Percentiles rank a stretch among this genome's conserved stretches.
phyloP scores from a whole-genome alignment of 2,329 filamentous ascomycete genomes.

The Arthroderma sp. region DNA sequence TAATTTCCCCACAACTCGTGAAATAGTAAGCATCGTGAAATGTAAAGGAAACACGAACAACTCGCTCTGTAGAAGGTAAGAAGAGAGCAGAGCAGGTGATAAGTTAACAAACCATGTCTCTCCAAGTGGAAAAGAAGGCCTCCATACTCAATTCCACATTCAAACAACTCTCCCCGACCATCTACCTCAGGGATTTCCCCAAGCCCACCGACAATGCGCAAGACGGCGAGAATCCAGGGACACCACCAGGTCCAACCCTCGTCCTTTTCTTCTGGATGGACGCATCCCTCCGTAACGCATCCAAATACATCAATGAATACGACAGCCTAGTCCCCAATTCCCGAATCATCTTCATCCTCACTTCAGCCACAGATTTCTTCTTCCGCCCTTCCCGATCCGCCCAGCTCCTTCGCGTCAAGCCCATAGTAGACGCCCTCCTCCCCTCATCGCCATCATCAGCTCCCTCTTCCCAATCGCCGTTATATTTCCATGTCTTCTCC shows the following conservation, averaged over 20 bases:
- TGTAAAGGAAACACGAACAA: neutral
- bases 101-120: neutral
- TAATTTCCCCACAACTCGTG: neutral
- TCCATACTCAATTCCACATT: conserved; percentile 15
- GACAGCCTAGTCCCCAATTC: conserved; percentile 29
- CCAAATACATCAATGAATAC: conserved; percentile 38
- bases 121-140: neutral
- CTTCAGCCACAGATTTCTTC: conserved; percentile 23
- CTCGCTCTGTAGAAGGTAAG: too few species aligned
- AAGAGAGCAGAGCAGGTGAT: neutral
- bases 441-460: conserved; percentile 10
- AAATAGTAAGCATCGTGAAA: neutral
- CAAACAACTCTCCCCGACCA: conserved; percentile 23
- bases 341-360: conserved; percentile 31
- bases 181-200: conserved; percentile 25
- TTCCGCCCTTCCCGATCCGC: conserved; percentile 13
- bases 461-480: conserved; percentile 10
- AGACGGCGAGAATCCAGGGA: conserved; percentile 3
- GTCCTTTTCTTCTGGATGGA: conserved; percentile 39
- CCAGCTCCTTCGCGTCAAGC: conserved; percentile 18
- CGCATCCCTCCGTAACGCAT: conserved; percentile 29
- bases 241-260: conserved; percentile 20
- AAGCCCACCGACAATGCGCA: conserved; percentile 4
- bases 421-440: conserved; percentile 25
- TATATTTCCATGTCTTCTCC: conserved; percentile 37